Evolutionary conservation across 176 grass and related monocot genomes (phyloP).

Genomic region (Avena atlantica): DNA sequence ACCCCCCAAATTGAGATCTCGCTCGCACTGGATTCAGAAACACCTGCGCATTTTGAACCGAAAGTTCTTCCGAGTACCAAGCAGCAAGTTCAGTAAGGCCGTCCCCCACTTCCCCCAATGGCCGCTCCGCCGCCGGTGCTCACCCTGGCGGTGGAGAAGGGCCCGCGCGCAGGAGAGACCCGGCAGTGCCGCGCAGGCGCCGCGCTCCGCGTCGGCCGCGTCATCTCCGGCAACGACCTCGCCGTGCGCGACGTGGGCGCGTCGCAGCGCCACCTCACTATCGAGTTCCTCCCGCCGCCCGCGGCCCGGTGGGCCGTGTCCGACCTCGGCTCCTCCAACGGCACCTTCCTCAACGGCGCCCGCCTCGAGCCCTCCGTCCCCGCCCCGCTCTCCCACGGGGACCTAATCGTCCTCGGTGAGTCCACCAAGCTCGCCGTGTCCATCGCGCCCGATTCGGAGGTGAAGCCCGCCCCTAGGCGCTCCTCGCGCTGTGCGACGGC

Average conservation of each 20-base stretch:
- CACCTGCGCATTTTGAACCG: not conserved
- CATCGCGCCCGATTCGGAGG: conserved; percentile 40
- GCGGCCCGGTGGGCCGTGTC: conserved; percentile 60
- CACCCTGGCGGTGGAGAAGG: conserved; percentile 70
- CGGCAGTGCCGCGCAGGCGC: conserved; percentile 45
- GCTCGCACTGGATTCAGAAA: not conserved
- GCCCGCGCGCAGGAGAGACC: conserved; percentile 58
- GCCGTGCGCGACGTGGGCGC: conserved; percentile 73
- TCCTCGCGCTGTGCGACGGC: conserved; percentile 34
- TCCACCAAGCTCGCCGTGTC: conserved; percentile 55
- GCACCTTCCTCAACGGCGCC: conserved; percentile 69
- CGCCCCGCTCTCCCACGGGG: conserved; percentile 58
- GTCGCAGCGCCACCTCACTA: conserved; percentile 74
- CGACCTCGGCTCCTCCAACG: conserved; percentile 86
- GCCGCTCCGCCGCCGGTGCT: conserved; percentile 57
- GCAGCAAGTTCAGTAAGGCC: conserved; percentile 13
- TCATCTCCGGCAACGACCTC: conserved; percentile 69
- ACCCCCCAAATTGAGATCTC: not conserved
- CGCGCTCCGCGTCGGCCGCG: conserved; percentile 59
- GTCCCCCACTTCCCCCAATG: conserved; percentile 35
- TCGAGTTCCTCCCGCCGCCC: conserved; percentile 61
- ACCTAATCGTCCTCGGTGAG: conserved; percentile 77
- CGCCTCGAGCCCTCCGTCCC: conserved; percentile 52
- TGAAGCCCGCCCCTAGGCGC: conserved; percentile 28
- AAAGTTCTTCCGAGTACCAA: not conserved